Base-by-base conservation (phyloP, 2,329 filamentous ascomycete species). In the Knufia fluminis region DNA sequence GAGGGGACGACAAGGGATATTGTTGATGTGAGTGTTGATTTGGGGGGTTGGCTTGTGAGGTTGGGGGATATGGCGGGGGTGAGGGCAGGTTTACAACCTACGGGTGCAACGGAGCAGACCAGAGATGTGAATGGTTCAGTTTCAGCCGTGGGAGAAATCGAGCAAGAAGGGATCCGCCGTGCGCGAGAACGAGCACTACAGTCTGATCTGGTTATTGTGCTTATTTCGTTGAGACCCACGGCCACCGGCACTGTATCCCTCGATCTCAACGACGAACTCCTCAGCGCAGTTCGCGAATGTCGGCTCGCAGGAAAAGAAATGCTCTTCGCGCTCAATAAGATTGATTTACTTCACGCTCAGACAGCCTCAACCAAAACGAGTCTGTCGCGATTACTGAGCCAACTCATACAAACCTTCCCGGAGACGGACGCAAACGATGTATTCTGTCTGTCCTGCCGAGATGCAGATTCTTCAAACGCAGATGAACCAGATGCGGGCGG, bases 41-140 rank as follows among this genome's bases (percentile, higher is more conserved):
- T 98, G 42, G 81, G 83, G 0, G 92, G 92, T 0, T 98, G 86
- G 70, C 80, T 94, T 44, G 94, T 90, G 66, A 86, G 86, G n/a
- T 83, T 98, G 62, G 90, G 91, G 14, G 92, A 98, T 68, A 97
- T 92, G 60, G 92, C 92, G 17, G 92, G 92, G 1, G 79, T 98
- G 57, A 76, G 89, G 44, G 78, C 75, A 49, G 59, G 23, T 52
- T 59, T 32, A 12, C 9, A 48, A 20, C 16, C 20, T 12, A 26
- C 8, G 6, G 10, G 31, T 20, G n/a, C 22, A 28, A 26, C 28
- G 19, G 36, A 22, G 22, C 33, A 23, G n/a, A 33, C 20, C 31
- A 35, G 28, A 1, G 16, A 46, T 12, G 50, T 46, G 22, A 51
- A 32, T 8, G 51, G 55, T 19, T 58, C 57, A n/a, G 53, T 51